A percentile compares a stretch with the other conserved stretches of the same genome.
Conservation (phyloP, 495 filamentous ascomycete genomes). For the Talaromyces proteolyticus region DNA sequence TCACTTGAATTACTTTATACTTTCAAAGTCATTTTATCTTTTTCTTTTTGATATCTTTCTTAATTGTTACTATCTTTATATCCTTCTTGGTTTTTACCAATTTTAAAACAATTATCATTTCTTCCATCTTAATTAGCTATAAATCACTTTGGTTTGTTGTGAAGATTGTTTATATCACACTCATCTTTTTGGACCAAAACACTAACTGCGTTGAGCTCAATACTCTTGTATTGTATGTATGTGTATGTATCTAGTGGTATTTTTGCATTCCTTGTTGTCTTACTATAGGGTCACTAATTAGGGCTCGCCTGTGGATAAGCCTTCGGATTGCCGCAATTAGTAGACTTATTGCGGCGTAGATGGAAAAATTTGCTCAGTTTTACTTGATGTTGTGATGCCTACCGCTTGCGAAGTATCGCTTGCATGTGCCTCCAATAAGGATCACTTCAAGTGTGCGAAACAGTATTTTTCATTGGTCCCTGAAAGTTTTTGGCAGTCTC, state of each 20-base stretch:
- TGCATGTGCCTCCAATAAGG: neutral
- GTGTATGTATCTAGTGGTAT: neutral
- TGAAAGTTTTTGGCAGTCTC: neutral
- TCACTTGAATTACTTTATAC: no score
- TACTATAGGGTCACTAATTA: neutral
- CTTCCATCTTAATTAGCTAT: no score
- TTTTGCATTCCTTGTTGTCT: neutral
- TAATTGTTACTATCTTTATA: no score
- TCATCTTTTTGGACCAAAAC: no score
- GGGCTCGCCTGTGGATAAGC: neutral
- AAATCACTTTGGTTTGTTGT: no score
- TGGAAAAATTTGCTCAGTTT: neutral
- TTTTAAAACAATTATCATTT: no score
- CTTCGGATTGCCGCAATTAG: neutral
- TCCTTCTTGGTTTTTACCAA: no score
- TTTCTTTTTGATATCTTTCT: no score
- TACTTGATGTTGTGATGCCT: neutral
- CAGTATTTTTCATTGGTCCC: neutral
- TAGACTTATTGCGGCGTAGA: no score
- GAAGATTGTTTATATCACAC: no score
- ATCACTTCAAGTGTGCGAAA: neutral
- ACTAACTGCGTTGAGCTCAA: neutral
- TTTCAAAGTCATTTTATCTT: no score
- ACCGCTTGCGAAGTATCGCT: neutral
- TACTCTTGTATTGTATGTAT: no score